Evolutionary conservation across 305 asterid genomes (phyloP).

Genomic region (Solanum hybrid): DNA sequence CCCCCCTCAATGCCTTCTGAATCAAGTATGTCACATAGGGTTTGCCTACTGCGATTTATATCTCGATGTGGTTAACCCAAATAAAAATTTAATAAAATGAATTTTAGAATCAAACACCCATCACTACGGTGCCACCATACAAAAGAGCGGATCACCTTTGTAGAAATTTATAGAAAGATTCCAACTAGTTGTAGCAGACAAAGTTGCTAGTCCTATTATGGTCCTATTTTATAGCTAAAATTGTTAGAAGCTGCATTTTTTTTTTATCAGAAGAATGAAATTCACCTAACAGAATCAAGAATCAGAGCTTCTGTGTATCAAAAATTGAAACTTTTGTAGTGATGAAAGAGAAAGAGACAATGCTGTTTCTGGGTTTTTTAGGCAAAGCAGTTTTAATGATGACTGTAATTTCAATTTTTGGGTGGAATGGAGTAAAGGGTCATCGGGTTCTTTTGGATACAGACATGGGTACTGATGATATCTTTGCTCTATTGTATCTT

Average conservation of each 20-base stretch:
- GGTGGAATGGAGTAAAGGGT: constrained; percentile 13
- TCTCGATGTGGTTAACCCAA: no score
- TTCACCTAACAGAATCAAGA: not conserved
- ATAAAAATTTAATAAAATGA: no score
- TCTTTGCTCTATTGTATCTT: constrained; percentile 66
- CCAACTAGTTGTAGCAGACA: not conserved
- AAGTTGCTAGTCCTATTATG: not conserved
- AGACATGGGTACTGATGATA: constrained; percentile 78
- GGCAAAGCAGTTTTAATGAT: not conserved
- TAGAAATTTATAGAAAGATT: no score
- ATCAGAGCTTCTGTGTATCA: not conserved
- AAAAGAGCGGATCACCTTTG: no score
- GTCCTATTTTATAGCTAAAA: not conserved
- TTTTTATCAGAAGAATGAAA: not conserved
- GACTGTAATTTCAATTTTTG: not conserved
- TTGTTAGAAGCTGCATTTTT: not conserved
- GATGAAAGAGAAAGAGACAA: not conserved
- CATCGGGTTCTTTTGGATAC: constrained; percentile 60
- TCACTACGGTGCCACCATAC: not conserved
- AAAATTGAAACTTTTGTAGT: no score
- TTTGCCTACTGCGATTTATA: no score
- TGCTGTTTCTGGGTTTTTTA: constrained; percentile 18
- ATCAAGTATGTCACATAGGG: no score
- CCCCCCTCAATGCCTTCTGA: no score
- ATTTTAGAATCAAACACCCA: not conserved